A percentile compares a stretch with the other conserved stretches of the same genome.
Conservation (phyloP, 73 alveolate species). For the Uronychia setigera region DNA sequence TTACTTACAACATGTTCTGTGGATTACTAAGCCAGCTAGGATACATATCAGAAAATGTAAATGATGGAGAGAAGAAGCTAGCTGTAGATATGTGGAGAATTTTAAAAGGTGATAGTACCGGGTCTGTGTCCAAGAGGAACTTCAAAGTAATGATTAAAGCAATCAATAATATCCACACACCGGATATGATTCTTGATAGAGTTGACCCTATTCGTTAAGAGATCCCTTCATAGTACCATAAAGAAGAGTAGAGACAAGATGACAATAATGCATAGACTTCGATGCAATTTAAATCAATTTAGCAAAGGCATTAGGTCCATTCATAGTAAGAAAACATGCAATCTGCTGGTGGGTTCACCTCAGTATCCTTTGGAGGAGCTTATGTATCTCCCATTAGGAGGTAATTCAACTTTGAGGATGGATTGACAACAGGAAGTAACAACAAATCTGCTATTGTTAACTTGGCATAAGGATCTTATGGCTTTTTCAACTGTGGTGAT, state of each 20-base stretch:
- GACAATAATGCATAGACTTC: too few species aligned
- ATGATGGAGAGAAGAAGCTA: neutral
- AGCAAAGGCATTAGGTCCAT: neutral
- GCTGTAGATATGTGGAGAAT: neutral
- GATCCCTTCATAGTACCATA: neutral
- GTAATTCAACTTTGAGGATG: neutral
- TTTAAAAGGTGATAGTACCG: neutral
- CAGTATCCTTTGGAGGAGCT: neutral
- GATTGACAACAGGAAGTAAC: neutral
- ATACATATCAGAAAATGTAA: neutral
- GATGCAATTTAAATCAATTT: too few species aligned
- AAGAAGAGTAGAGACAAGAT: too few species aligned
- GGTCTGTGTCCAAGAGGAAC: neutral
- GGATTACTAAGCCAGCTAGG: neutral
- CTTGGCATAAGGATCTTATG: neutral
- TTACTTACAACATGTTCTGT: neutral
- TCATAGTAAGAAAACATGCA: neutral
- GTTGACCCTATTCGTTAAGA: neutral
- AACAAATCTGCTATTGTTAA: neutral
- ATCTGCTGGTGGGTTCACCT: neutral
- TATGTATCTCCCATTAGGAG: neutral
- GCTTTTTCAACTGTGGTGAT: neutral
- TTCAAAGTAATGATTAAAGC: neutral
- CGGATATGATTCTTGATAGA: neutral
- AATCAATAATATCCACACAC: neutral